phyloP scores from a whole-genome alignment of 1,284 basidiomycete genomes.

The Leccinum solheimii region DNA sequence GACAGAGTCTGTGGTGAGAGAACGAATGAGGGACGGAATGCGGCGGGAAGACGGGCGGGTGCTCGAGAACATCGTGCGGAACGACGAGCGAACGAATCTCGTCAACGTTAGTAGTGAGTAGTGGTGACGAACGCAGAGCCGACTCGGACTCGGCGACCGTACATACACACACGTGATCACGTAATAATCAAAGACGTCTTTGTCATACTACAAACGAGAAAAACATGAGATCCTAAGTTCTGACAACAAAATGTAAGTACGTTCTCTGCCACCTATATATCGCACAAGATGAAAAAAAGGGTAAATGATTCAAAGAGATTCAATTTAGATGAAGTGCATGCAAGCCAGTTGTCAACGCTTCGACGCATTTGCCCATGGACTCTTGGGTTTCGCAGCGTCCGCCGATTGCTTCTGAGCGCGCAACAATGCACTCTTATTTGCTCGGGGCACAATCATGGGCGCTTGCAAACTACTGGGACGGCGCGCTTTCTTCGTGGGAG shows the following conservation, averaged over 20 bases:
- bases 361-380: constrained; percentile 35
- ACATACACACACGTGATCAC: constrained; percentile 16
- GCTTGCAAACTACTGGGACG: constrained; percentile 57
- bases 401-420: constrained; percentile 55
- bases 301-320: constrained; percentile 12
- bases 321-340: constrained; percentile 7
- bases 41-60: constrained; percentile 16
- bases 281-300: constrained; percentile 14
- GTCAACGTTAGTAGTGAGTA: constrained; percentile 6
- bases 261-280: constrained; percentile 16
- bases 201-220: neutral
- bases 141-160: neutral
- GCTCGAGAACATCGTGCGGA: constrained; percentile 26
- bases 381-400: constrained; percentile 34
- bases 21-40: constrained; percentile 23
- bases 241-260: neutral
- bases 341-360: constrained; percentile 20
- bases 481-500: constrained; percentile 27
- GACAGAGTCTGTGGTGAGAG: constrained; percentile 30
- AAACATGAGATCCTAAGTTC: constrained; percentile 3
- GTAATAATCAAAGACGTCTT: constrained; percentile 1
- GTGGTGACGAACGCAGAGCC: neutral
- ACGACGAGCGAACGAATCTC: constrained; percentile 18
- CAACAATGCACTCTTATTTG: constrained; percentile 73
- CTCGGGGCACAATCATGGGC: constrained; percentile 64